These are phyloP conservation scores for Fusarium agapanthi DNA, from an alignment of 2,329 filamentous ascomycete species.

Conservation along the genomic window DNA sequence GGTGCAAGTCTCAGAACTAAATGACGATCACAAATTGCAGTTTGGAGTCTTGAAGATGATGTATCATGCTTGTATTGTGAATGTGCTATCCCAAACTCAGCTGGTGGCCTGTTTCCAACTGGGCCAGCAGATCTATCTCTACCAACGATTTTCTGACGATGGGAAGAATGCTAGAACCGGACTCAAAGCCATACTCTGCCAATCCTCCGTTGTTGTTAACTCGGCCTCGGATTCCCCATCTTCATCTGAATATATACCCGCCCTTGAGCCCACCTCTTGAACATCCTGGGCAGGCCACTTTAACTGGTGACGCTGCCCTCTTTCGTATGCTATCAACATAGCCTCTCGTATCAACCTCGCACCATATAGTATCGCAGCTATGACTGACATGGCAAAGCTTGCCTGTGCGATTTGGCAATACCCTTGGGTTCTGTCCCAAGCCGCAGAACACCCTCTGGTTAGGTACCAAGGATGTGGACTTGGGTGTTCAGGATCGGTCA, in stretches of 20 bases:
- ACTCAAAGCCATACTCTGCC: constrained; percentile 35
- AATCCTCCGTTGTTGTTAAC: background rate
- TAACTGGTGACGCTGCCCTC: constrained; percentile 2
- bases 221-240: background rate
- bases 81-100: background rate
- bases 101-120: background rate
- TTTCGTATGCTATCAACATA: constrained; percentile 13
- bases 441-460: constrained; percentile 27
- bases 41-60: background rate
- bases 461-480: constrained; percentile 44
- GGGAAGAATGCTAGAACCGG: constrained; percentile 48
- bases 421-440: constrained; percentile 18
- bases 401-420: constrained; percentile 39
- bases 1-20: constrained; percentile 1
- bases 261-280: background rate
- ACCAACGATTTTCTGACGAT: background rate
- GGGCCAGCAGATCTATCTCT: background rate
- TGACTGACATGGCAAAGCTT: constrained; percentile 29
- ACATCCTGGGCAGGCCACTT: background rate
- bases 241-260: constrained; percentile 13
- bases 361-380: constrained; percentile 31
- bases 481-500: constrained; percentile 35
- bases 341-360: constrained; percentile 21
- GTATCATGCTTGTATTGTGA: background rate
- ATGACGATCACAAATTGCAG: constrained; percentile 12